These are phyloP conservation scores for Apophysomyces elegans DNA, from an alignment of 371 early-diverging fungal species.

Conservation along the genomic window DNA sequence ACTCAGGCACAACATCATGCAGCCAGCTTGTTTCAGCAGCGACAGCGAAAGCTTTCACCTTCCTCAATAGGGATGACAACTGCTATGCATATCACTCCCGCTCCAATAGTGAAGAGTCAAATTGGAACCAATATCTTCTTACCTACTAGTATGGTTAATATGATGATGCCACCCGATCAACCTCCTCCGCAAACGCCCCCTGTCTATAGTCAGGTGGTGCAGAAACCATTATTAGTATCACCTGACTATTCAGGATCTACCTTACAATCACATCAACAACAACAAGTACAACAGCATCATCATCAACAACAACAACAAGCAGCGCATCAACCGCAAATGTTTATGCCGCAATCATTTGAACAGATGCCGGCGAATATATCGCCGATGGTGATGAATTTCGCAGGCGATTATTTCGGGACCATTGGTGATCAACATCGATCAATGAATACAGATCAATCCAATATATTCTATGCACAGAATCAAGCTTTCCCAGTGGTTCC, in stretches of 20 bases:
- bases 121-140: slow-evolving; percentile 1
- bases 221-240: slow-evolving; percentile 10
- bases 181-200: slow-evolving; percentile 10
- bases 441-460: not conserved
- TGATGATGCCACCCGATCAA: slow-evolving; percentile 9
- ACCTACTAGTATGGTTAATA: not conserved
- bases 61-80: slow-evolving; percentile 7
- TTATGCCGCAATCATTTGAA: slow-evolving; percentile 9
- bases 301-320: slow-evolving; percentile 14
- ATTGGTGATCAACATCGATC: not conserved
- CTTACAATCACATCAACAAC: slow-evolving; percentile 16
- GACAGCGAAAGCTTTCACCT: slow-evolving; percentile 3
- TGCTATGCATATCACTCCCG: slow-evolving; percentile 17
- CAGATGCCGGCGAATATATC: slow-evolving; percentile 1
- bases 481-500: slow-evolving; percentile 7
- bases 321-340: slow-evolving; percentile 5
- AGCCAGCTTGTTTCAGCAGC: slow-evolving; percentile 11
- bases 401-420: slow-evolving; percentile 5
- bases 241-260: slow-evolving; percentile 12
- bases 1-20: slow-evolving; percentile 10
- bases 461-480: slow-evolving; percentile 1
- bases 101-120: slow-evolving; percentile 29
- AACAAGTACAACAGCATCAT: slow-evolving; percentile 11
- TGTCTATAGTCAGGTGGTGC: slow-evolving; percentile 12
- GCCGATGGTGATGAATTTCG: slow-evolving; percentile 5